Evolutionary conservation across 768 basidiomycete genomes (phyloP), one percentile per base, ranked within the genome.

Genomic region (Leccinum rimulosum): DNA sequence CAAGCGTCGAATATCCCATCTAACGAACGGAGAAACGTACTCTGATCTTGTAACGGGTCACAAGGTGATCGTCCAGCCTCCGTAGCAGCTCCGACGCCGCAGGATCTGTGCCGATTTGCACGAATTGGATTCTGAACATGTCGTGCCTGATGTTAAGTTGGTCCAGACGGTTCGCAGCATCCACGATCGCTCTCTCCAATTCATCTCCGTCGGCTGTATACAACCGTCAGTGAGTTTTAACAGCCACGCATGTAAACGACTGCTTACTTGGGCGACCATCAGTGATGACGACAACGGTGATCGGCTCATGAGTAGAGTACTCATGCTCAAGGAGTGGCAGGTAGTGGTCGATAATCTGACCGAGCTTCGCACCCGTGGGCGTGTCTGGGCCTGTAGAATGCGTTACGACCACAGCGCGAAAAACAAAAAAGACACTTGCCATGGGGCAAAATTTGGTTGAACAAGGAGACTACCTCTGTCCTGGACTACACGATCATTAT

Each of bases 61-160:
- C 62, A 6, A 80, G 69, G 15, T 75, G 73, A 58, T 79, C 73
- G 54, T 80, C 79, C 1, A 80, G 70, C n/a, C 64, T 70, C 58
- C 74, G 75, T 33, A 80, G 58, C 17, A 78, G 70, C 47, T 75
- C 75, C 1, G 77, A 62, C 2, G 79, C 77, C 50, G 55, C 75
- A 1, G 62, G 56, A 52, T 74, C 73, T 6, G 72, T 68, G 0
- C 81, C 80, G 22, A 82, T 77, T 61, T 82, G 81, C 35, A 82
- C 70, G 38, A 82, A 78, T 48, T 79, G 77, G 30, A 82, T 70
- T 11, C 80, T 77, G 4, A 82, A 70, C 68, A 77, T 76, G n/a
- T 73, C 68, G 2, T 72, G 65, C n/a, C 68, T 75, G 53, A 71
- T 68, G 4, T 64, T 65, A 1, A 66, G 70, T 31, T 66, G 67